A percentile compares a stretch with the other conserved stretches of the same genome.
phyloP scores from a whole-genome alignment of 108 stramenopile genomes.

The Skeletonema potamos region DNA sequence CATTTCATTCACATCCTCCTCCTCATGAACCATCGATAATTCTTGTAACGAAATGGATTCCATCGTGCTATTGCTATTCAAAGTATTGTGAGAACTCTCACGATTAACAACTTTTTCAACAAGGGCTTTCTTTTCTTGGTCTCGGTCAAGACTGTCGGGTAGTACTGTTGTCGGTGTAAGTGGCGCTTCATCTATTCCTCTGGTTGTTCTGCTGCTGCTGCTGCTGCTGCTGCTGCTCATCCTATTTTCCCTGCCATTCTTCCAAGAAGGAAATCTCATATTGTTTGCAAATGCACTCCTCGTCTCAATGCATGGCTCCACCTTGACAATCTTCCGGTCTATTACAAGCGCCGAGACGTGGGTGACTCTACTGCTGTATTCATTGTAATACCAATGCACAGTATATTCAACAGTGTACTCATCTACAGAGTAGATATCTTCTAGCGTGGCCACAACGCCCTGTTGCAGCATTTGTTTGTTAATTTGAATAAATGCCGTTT shows the following conservation, averaged over 20 bases:
- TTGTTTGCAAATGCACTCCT: slow-evolving; percentile 19
- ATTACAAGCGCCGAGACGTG: slow-evolving; percentile 15
- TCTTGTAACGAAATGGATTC: not conserved
- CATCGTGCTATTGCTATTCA: not conserved
- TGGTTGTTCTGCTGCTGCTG: not conserved
- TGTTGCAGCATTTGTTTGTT: slow-evolving; percentile 8
- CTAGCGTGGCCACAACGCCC: slow-evolving; percentile 14
- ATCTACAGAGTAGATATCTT: slow-evolving; percentile 19
- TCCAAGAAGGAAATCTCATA: not conserved
- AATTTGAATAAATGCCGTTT: not conserved
- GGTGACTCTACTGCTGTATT: slow-evolving; percentile 5
- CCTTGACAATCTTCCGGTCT: slow-evolving; percentile 17
- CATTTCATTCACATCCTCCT: not conserved
- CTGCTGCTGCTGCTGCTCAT: not conserved
- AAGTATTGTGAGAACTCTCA: too few relatives aligned
- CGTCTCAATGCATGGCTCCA: slow-evolving; percentile 21
- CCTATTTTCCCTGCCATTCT: not conserved
- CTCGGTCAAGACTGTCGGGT: not conserved
- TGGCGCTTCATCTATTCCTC: not conserved
- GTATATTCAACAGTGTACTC: slow-evolving; percentile 24
- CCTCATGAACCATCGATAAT: not conserved
- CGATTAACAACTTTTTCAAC: not conserved
- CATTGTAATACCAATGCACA: slow-evolving; percentile 22
- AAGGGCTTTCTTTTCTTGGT: not conserved
- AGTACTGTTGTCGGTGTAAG: not conserved